Evolutionary conservation across 1,139 yeast genomes (phyloP).

Genomic region (Candida smagusa): DNA sequence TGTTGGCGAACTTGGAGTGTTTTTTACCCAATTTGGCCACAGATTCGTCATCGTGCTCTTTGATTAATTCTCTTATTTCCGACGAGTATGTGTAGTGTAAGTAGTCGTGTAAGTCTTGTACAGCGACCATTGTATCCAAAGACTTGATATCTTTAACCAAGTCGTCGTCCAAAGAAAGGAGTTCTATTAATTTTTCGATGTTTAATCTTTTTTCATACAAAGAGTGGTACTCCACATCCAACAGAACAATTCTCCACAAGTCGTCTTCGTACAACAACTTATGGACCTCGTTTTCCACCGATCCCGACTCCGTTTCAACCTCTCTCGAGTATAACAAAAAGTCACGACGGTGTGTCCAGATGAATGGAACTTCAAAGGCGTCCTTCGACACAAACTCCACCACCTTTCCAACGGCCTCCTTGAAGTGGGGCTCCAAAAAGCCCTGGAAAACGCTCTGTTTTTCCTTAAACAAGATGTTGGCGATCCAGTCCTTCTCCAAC

Average conservation of each 20-base stretch:
- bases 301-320: slow-evolving; percentile 44
- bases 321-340: slow-evolving; percentile 66
- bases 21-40: slow-evolving; percentile 39
- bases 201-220: slow-evolving; percentile 71
- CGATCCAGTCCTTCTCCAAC: slow-evolving; percentile 78
- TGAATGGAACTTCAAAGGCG: slow-evolving; percentile 89
- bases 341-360: slow-evolving; percentile 94
- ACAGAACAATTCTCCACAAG: slow-evolving; percentile 83
- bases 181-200: slow-evolving; percentile 54
- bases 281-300: slow-evolving; percentile 40
- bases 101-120: slow-evolving; percentile 86
- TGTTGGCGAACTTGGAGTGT: slow-evolving; percentile 69
- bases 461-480: slow-evolving; percentile 53
- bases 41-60: slow-evolving; percentile 17
- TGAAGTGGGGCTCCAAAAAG: slow-evolving; percentile 56
- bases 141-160: slow-evolving; percentile 52
- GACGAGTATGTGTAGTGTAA: slow-evolving; percentile 75
- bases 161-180: slow-evolving; percentile 46
- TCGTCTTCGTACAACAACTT: slow-evolving; percentile 75
- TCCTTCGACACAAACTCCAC: slow-evolving; percentile 78
- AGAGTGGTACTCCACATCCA: slow-evolving; percentile 88
- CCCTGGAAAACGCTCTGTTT: slow-evolving; percentile 37
- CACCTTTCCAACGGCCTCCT: slow-evolving; percentile 69
- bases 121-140: slow-evolving; percentile 70
- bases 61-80: slow-evolving; percentile 52